These are phyloP conservation scores for Solanum raphanifolium DNA, from an alignment of 257 asterid genomes.

Conservation along the genomic window DNA sequence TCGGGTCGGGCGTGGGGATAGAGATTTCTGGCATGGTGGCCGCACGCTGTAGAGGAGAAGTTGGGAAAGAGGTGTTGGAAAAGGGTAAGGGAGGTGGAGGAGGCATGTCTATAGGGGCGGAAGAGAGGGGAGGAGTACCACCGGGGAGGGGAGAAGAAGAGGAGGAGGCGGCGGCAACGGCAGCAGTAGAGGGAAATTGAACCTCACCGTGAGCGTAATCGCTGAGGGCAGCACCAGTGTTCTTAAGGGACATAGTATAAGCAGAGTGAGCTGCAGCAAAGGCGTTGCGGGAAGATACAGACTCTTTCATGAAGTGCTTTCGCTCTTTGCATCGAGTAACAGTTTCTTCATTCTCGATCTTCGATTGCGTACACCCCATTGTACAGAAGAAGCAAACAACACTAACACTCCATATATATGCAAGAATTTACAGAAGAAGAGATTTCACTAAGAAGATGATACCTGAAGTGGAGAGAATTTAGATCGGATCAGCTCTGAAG, in stretches of 20 bases:
- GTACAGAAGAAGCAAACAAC: not conserved
- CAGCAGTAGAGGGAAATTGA: constrained; percentile 18
- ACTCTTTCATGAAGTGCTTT: constrained; percentile 63
- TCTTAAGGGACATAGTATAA: constrained; percentile 70
- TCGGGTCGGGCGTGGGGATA: constrained; percentile 31
- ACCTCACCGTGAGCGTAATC: constrained; percentile 88
- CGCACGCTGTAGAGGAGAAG: constrained; percentile 72
- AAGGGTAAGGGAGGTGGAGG: constrained; percentile 60
- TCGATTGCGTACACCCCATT: constrained; percentile 91
- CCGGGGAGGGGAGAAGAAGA: constrained; percentile 17
- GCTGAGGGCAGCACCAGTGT: constrained; percentile 92
- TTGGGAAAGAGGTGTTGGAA: constrained; percentile 35
- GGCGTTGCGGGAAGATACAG: constrained; percentile 74
- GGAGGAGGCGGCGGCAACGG: constrained; percentile 4
- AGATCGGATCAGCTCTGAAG: not conserved
- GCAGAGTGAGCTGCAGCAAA: constrained; percentile 93
- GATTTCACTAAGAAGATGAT: not conserved
- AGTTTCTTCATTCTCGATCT: constrained; percentile 88
- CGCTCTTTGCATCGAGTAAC: constrained; percentile 90
- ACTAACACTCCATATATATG: not conserved
- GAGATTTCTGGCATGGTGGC: constrained; percentile 73
- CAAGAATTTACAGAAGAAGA: not conserved
- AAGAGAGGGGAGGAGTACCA: constrained; percentile 25
- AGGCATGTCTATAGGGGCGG: constrained; percentile 39
- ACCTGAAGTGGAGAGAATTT: not conserved